Conservation (phyloP, 371 early-diverging fungal species). For the Mortierella sp. region DNA sequence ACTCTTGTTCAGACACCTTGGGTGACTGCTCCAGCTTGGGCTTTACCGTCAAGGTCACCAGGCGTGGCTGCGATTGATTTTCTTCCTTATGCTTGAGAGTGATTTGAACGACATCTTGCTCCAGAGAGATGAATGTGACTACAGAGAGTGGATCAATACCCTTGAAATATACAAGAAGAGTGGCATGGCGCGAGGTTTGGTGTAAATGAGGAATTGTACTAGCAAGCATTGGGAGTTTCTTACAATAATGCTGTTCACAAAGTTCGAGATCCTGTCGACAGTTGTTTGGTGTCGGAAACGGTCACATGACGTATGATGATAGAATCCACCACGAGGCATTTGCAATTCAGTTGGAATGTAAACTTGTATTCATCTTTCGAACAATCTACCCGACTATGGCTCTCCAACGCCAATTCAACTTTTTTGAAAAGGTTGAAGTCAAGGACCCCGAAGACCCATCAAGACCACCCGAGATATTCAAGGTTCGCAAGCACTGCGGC, state of each 20-base stretch:
- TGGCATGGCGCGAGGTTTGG: constrained; percentile 40
- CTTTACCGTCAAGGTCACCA: neutral
- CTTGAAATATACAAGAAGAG: constrained; percentile 21
- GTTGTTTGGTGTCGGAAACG: neutral
- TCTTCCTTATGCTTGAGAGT: neutral
- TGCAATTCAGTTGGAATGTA: neutral
- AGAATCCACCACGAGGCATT: neutral
- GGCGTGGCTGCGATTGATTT: neutral
- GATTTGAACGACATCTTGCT: constrained; percentile 10
- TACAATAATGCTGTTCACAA: neutral
- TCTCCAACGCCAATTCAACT: constrained; percentile 83
- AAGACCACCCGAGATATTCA: constrained; percentile 74
- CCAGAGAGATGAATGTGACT: neutral
- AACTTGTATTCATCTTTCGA: neutral
- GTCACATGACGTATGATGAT: neutral
- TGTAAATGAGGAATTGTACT: constrained; percentile 17
- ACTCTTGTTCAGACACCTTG: neutral
- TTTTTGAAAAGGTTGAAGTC: constrained; percentile 82
- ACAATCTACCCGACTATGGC: constrained; percentile 38
- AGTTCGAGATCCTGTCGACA: neutral
- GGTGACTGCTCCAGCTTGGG: constrained; percentile 9
- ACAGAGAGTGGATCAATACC: constrained; percentile 29
- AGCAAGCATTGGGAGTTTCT: neutral
- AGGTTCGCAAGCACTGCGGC: constrained; percentile 64
- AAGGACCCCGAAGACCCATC: constrained; percentile 68